A percentile compares a stretch with the other conserved stretches of the same genome.
phyloP scores from a whole-genome alignment of 2,329 filamentous ascomycete species.

The Aspergillus transmontanensis region DNA sequence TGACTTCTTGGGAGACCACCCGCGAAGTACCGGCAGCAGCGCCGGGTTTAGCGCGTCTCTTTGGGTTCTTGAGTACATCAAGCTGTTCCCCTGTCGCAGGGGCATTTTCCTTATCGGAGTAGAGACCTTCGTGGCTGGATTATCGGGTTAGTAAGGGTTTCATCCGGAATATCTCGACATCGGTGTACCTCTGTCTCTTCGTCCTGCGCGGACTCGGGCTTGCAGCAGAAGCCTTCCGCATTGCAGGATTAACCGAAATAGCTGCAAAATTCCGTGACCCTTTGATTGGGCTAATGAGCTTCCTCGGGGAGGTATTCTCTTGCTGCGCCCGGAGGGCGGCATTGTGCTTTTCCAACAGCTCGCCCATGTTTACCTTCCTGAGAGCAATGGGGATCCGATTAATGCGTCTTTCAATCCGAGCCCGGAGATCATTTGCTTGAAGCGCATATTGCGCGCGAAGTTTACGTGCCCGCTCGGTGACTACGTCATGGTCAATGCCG shows the following conservation, averaged over 20 bases:
- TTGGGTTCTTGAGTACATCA: slow-evolving; percentile 64
- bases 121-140: slow-evolving; percentile 63
- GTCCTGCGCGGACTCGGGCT: slow-evolving; percentile 33
- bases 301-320: slow-evolving; percentile 33
- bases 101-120: slow-evolving; percentile 76
- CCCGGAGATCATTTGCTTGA: slow-evolving; percentile 80
- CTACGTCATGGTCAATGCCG: slow-evolving; percentile 51
- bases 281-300: slow-evolving; percentile 34
- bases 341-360: slow-evolving; percentile 65
- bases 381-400: slow-evolving; percentile 84
- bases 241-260: slow-evolving; percentile 32
- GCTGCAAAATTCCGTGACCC: slow-evolving; percentile 29
- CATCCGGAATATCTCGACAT: background rate
- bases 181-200: slow-evolving; percentile 35
- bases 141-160: slow-evolving; percentile 17
- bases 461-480: slow-evolving; percentile 84
- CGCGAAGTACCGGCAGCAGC: slow-evolving; percentile 41
- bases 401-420: slow-evolving; percentile 87
- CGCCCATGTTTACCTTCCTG: slow-evolving; percentile 78
- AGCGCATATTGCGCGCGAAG: slow-evolving; percentile 85
- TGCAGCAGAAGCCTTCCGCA: slow-evolving; percentile 30
- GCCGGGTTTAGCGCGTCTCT: slow-evolving; percentile 62
- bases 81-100: slow-evolving; percentile 40
- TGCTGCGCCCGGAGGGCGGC: slow-evolving; percentile 27
- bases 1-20: slow-evolving; percentile 46